Evolutionary conservation across 2,329 filamentous ascomycete species (phyloP), one percentile per base, ranked within the genome.

Genomic region (Fusarium chuoi): DNA sequence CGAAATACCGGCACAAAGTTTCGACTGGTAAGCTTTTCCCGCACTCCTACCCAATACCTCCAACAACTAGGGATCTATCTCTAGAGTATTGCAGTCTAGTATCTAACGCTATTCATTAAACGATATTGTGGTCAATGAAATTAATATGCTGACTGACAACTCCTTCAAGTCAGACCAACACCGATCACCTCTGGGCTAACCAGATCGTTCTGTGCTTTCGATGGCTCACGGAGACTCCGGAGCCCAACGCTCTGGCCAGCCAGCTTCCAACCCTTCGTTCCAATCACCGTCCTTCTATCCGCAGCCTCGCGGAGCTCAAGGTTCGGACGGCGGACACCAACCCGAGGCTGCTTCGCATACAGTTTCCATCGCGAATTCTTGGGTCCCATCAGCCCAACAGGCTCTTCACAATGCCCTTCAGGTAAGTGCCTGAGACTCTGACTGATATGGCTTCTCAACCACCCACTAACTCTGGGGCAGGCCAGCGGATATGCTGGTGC

Each of bases 341-440:
- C 44, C 54, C 7, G 65, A 36, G 45, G 41, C 49, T 41, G 36
- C 36, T 55, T 58, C 56, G 17, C 42, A 60, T n/a, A 30, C 57
- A 22, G 68, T 67, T 30, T 44, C 51, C 7, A 70, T 57, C 35
- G 49, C 62, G 12, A 49, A 68, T 26, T 76, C 71, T 36, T 78
- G 77, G 77, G 55, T 78, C 39, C 68, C 75, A 6, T 76, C 77
- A 35, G 77, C 77, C 67, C 75, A 77, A 6, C 72, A 78, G 44
- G 75, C 64, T 14, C 59, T 77, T 26, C 59, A 58, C 38, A 75
- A 77, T 51, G 75, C 70, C n/a, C 64, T 79, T 17, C 73, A 70
- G 51, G 75, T 70, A 62, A 58, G 67, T 46, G 5, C n/a, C 30
- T 20, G 18, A 36, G 33, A 17, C 20, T n/a, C 22, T 20, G 6